Conservation (phyloP, 176 grass and related monocot genomes). For the Phoenix dactylifera region DNA sequence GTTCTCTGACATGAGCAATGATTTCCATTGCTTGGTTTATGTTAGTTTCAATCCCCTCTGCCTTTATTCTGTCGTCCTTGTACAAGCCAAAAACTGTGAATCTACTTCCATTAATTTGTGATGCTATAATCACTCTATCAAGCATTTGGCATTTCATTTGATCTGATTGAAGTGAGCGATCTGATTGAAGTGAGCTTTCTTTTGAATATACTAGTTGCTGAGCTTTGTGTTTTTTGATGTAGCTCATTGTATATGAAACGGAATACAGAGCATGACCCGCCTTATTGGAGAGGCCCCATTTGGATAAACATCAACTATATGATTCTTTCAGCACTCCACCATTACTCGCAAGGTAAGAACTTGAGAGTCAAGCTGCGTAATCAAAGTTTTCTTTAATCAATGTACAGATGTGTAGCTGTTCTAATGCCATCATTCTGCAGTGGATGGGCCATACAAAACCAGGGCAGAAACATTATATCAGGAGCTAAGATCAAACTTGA, state of each 20-base stretch:
- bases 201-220: constrained; percentile 4
- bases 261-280: constrained; percentile 82
- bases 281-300: constrained; percentile 97
- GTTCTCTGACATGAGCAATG: too few relatives aligned
- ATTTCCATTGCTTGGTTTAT: too few relatives aligned
- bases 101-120: too few relatives aligned
- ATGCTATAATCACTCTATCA: too few relatives aligned
- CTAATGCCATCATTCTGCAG: constrained; percentile 23
- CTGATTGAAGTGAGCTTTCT: neutral
- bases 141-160: neutral
- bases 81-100: too few relatives aligned
- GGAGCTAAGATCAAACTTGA: constrained; percentile 79
- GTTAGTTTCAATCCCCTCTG: too few relatives aligned
- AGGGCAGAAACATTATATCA: constrained; percentile 51
- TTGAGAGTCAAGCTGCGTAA: neutral
- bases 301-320: constrained; percentile 99
- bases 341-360: constrained; percentile 63
- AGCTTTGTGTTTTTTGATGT: constrained; percentile 22
- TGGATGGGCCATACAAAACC: constrained; percentile 61
- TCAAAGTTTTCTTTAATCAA: too few relatives aligned
- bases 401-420: neutral
- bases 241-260: constrained; percentile 94
- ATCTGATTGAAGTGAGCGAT: neutral
- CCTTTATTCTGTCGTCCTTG: too few relatives aligned
- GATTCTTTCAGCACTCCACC: constrained; percentile 81